Base-by-base conservation (phyloP, 2,329 filamentous ascomycete genomes). In the Cephalotrichum gorgonifer region DNA sequence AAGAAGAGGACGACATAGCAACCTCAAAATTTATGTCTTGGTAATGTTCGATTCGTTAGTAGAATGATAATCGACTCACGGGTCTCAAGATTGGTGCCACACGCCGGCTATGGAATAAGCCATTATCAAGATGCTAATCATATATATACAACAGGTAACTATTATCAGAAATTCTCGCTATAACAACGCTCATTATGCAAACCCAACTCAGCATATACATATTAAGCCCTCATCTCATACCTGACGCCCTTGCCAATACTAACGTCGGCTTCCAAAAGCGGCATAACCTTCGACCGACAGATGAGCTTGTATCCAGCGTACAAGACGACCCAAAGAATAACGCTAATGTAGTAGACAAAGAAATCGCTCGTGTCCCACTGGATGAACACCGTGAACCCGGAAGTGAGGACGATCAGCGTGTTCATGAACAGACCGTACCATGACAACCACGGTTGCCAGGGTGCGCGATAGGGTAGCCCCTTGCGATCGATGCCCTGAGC, bases 361-460 rank as follows among this genome's bases (percentile, higher is more conserved):
- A 86, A 87, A 42, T 72, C 66, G 48, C 70, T 70, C 6, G 74
- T 74, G 56, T 66, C 70, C 77, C 83, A 86, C 7, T 39, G 6
- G 38, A 86, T 80, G 59, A 85, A 86, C 6, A 76, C 73, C 9
- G 79, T 79, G 64, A 86, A 87, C 3, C 83, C 84, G 58, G 81
- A 81, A 0, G 83, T 86, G 22, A 86, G 52, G 47, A 81, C 72
- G 52, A 87, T 81, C 45, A 86, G 61, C 3, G 75, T 52, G 62
- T 76, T 83, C 65, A 84, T 83, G 60, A 81, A 76, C 3, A 85
- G 67, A 2, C 83, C 83, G 56, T 83, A 84, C 64, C 71, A 81
- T 1, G 81, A 74, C 41, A 83, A 70, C 57, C 69, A 86, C 0
- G 83, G 83, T 63, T 85, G 80, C 51, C 76, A 65, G 9, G 77